Evolutionary conservation across 768 basidiomycete species (phyloP).

Genomic region (Tephrocybe sp.): DNA sequence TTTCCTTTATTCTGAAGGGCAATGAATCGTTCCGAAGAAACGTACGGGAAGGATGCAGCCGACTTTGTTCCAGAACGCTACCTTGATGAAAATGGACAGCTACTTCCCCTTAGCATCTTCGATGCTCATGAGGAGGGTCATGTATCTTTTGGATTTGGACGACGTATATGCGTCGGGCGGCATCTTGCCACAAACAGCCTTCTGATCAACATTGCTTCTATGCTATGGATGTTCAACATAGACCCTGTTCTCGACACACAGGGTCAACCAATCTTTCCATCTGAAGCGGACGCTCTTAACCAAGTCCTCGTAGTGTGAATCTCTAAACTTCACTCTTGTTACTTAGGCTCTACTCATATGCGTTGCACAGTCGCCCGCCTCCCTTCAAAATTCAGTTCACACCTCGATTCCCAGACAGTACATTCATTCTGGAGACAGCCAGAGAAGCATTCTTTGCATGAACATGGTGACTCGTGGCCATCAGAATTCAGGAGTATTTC

Average conservation of each 20-base stretch:
- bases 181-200: slow-evolving; percentile 34
- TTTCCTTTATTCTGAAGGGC: not conserved
- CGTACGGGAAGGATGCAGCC: not conserved
- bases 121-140: slow-evolving; percentile 21
- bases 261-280: slow-evolving; percentile 10
- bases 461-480: no score
- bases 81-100: slow-evolving; percentile 2
- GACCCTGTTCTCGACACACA: slow-evolving; percentile 12
- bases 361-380: not conserved
- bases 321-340: not conserved
- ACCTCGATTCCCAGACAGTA: not conserved
- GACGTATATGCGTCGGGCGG: slow-evolving; percentile 38
- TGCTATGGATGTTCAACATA: slow-evolving; percentile 38
- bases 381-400: not conserved
- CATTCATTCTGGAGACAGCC: not conserved
- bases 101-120: slow-evolving; percentile 1
- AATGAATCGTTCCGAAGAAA: not conserved
- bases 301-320: not conserved
- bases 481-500: no score
- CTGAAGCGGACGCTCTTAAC: not conserved
- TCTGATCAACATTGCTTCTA: slow-evolving; percentile 32
- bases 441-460: not conserved
- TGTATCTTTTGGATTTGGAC: slow-evolving; percentile 41
- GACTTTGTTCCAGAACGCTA: slow-evolving; percentile 24
- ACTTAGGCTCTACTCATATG: not conserved